A percentile compares a stretch with the other conserved stretches of the same genome.
Conservation (phyloP, 148 eudicot species). For the Gaultheria prostrata region DNA sequence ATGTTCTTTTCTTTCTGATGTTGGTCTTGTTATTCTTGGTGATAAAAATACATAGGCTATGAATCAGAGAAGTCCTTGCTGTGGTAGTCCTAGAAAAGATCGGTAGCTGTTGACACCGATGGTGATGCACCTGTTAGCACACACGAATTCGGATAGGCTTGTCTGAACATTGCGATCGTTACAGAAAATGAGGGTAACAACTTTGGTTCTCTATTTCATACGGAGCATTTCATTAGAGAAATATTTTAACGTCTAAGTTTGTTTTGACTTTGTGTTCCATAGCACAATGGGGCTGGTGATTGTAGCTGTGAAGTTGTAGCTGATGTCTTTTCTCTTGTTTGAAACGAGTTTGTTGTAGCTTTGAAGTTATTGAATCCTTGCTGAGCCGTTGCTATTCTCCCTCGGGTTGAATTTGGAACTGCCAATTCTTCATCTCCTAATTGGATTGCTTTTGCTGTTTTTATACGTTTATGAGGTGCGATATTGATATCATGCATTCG, state of each 20-base stretch:
- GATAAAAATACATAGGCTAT: not conserved
- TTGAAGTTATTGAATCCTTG: conserved; percentile 10
- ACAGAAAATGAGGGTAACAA: conserved; percentile 31
- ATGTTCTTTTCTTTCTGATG: not conserved
- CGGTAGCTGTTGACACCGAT: conserved; percentile 21
- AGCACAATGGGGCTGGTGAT: conserved; percentile 30
- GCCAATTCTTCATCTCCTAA: too few species aligned
- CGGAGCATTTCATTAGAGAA: conserved; percentile 13
- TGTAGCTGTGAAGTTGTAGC: conserved; percentile 43
- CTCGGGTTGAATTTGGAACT: not conserved
- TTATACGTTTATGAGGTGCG: not conserved
- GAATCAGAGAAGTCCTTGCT: not conserved
- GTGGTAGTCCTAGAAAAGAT: not conserved
- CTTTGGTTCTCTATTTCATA: conserved; percentile 9
- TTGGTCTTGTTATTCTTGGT: conserved; percentile 8
- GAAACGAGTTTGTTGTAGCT: conserved; percentile 19
- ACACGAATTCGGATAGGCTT: conserved; percentile 6
- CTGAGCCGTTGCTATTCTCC: conserved; percentile 11
- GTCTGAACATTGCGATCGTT: not conserved
- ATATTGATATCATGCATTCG: not conserved
- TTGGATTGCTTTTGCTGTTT: not conserved
- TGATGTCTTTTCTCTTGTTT: conserved; percentile 20
- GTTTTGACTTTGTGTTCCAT: conserved; percentile 21
- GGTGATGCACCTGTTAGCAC: conserved; percentile 10
- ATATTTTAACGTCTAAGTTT: not conserved